Evolutionary conservation across 2,329 filamentous ascomycete species (phyloP).

Genomic region (Fusarium sp.): DNA sequence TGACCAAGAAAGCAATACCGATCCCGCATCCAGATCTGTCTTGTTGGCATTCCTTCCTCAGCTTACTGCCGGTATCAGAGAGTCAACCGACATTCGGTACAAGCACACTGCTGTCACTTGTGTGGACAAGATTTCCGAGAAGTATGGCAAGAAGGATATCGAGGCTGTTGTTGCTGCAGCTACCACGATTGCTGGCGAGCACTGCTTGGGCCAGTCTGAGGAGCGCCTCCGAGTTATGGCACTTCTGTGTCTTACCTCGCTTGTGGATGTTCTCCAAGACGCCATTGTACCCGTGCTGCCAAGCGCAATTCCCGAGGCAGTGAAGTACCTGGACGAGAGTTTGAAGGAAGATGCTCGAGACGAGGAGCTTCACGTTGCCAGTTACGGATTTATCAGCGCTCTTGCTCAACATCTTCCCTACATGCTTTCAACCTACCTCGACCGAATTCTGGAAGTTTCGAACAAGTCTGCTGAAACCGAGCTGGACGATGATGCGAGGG

Average conservation of each 20-base stretch:
- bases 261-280: slow-evolving; percentile 89
- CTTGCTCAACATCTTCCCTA: slow-evolving; percentile 87
- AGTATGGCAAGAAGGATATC: slow-evolving; percentile 92
- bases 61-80: slow-evolving; percentile 80
- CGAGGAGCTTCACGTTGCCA: slow-evolving; percentile 80
- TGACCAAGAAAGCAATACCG: slow-evolving; percentile 76
- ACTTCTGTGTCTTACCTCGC: slow-evolving; percentile 88
- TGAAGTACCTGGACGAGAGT: slow-evolving; percentile 77
- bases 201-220: slow-evolving; percentile 82
- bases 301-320: slow-evolving; percentile 76
- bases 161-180: slow-evolving; percentile 81
- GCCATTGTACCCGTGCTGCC: slow-evolving; percentile 87
- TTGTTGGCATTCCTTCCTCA: slow-evolving; percentile 84
- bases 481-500: slow-evolving; percentile 71
- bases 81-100: slow-evolving; percentile 78
- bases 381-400: slow-evolving; percentile 82
- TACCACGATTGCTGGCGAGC: slow-evolving; percentile 78
- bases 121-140: slow-evolving; percentile 92
- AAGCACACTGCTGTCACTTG: slow-evolving; percentile 90
- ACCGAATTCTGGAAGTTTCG: slow-evolving; percentile 77
- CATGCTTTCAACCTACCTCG: slow-evolving; percentile 85
- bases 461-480: slow-evolving; percentile 75
- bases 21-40: slow-evolving; percentile 75
- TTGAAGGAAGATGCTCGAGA: slow-evolving; percentile 66
- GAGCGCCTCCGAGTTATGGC: slow-evolving; percentile 82